Percentiles rank a stretch among this genome's conserved stretches.
Conservation (phyloP, 2,329 filamentous ascomycete species). For the Chaetomium globosum region DNA sequence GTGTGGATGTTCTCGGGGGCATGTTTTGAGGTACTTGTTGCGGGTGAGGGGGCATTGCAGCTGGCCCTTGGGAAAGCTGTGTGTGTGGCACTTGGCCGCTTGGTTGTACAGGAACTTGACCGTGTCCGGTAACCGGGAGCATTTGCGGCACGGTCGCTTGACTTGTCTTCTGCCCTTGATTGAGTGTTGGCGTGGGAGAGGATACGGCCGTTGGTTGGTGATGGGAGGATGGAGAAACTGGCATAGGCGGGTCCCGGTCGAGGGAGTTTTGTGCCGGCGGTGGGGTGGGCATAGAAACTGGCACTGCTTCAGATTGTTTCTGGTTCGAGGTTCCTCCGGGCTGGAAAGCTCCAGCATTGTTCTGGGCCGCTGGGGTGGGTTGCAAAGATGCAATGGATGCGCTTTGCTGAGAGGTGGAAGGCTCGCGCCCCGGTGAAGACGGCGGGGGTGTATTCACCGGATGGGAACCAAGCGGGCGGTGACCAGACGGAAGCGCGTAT, state of each 20-base stretch:
- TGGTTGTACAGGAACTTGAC: background rate
- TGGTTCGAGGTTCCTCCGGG: background rate
- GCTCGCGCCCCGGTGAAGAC: background rate
- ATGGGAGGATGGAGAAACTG: background rate
- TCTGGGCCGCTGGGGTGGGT: background rate
- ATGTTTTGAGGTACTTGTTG: background rate
- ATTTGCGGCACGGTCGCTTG: background rate
- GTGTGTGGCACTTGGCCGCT: constrained; percentile 5
- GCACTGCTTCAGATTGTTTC: background rate
- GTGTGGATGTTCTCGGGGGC: constrained; percentile 9
- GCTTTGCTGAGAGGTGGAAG: background rate
- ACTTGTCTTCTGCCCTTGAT: background rate
- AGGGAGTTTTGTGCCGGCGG: background rate
- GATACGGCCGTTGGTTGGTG: constrained; percentile 1
- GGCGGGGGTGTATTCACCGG: constrained; percentile 11
- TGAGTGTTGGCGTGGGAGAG: background rate
- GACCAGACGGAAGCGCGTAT: constrained; percentile 14
- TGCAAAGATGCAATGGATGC: background rate
- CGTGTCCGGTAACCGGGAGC: background rate
- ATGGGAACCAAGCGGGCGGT: constrained; percentile 25
- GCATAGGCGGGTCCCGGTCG: background rate
- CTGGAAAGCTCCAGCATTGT: background rate
- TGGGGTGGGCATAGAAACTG: background rate
- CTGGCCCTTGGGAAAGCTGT: background rate
- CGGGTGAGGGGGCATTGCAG: background rate